Conservation (phyloP, 768 basidiomycete genomes). For the Gloeostereum incarnatum region DNA sequence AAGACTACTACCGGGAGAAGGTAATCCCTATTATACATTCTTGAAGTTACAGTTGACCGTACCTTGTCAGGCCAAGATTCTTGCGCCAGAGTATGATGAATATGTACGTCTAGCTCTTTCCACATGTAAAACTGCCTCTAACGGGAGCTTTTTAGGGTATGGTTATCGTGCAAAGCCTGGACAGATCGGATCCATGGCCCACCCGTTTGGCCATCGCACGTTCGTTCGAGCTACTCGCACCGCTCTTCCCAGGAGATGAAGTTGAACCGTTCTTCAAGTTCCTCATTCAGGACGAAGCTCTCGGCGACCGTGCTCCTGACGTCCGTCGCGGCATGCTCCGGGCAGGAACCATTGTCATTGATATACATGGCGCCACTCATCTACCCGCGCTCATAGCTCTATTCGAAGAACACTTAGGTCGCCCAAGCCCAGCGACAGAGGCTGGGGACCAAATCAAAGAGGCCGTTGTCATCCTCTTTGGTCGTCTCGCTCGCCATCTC, state of each 20-base stretch:
- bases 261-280: conserved; percentile 76
- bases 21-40: conserved; percentile 25
- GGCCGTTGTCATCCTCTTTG: conserved; percentile 90
- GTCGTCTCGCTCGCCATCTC: conserved; percentile 85
- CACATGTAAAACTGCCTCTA: too few relatives aligned
- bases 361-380: conserved; percentile 65
- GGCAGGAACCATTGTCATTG: conserved; percentile 76
- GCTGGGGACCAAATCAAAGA: conserved; percentile 86
- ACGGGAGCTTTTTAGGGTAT: conserved; percentile 59
- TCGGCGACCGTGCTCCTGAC: conserved; percentile 76
- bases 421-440: conserved; percentile 49
- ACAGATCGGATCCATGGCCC: conserved; percentile 84
- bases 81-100: conserved; percentile 89
- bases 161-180: conserved; percentile 82
- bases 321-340: conserved; percentile 85
- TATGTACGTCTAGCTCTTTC: conserved; percentile 67
- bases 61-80: conserved; percentile 57
- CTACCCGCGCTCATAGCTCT: conserved; percentile 68
- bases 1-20: conserved; percentile 79
- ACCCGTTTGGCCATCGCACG: conserved; percentile 66
- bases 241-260: conserved; percentile 49
- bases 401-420: conserved; percentile 72
- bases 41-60: background rate
- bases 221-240: conserved; percentile 59
- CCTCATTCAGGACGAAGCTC: conserved; percentile 74